Base-by-base conservation (phyloP, 768 basidiomycete genomes). In the Trametes coccinea region DNA sequence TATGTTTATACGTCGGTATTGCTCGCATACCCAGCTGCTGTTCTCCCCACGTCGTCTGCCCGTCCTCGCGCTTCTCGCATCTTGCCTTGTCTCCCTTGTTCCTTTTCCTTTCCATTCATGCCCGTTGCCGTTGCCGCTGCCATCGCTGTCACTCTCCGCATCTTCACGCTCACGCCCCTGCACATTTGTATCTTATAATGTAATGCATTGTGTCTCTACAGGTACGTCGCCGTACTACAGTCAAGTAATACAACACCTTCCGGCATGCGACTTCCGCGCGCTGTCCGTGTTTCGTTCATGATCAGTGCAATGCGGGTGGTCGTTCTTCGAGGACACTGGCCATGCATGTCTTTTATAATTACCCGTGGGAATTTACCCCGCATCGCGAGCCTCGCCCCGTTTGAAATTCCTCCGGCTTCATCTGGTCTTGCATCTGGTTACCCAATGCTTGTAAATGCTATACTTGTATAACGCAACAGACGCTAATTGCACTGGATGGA, bases 131-230 rank as follows among this genome's bases (percentile, higher is more conserved):
- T 66, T 56, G 50, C 62, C 41, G 27, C 29, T 43, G 41, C 37
- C 49, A 30, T 66, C 59, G 50, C 62, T 61, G 51, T 64, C 57
- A 50, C 54, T 41, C 55, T 37, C 59, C 58, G 56, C 61, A 52
- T 44, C 33, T 34, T 33, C 50, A 51, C 57, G 56, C 57, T 59
- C 53, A 61, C 62, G 57, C 61, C 58, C 63, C 64, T 61, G 57
- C 65, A 67, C 66, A 62, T 62, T 56, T 72, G 67, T 71, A 70
- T 69, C 67, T 64, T 68, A 71, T 69, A 65, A 52, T 69, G 62
- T 67, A 68, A 65, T 64, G 64, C 67, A 66, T 66, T 37, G 34
- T 37, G 34, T 37, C 34, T 11, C 34, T 37, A 37, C 34, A 37
- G 34, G 34, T 37, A 5, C 34, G 6, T 37, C 34, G 66, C 67